phyloP scores from a whole-genome alignment of 495 filamentous ascomycete genomes.

The Aspergillus panamensis region DNA sequence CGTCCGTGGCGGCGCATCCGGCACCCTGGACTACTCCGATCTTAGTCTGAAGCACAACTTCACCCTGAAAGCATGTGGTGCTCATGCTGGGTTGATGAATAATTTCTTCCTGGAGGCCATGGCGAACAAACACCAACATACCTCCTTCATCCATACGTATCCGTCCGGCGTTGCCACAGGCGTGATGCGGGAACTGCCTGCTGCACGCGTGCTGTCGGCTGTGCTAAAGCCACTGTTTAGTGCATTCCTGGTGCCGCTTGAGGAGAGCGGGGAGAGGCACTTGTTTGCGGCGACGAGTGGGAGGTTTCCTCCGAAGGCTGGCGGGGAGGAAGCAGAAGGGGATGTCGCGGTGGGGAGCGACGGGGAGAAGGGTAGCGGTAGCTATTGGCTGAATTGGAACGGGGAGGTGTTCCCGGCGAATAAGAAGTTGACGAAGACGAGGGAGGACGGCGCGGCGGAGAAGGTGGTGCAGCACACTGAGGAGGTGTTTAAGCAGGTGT shows the following conservation, averaged over 20 bases:
- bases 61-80: constrained; percentile 34
- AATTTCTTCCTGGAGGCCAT: constrained; percentile 15
- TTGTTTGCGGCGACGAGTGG: constrained; percentile 43
- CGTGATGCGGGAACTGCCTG: constrained; percentile 23
- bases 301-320: constrained; percentile 28
- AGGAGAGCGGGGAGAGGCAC: constrained; percentile 45
- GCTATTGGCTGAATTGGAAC: constrained; percentile 21
- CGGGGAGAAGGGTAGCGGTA: constrained; percentile 16
- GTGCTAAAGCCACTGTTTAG: constrained; percentile 19
- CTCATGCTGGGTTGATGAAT: constrained; percentile 35
- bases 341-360: constrained; percentile 14
- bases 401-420: constrained; percentile 16
- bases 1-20: constrained; percentile 45
- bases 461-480: constrained; percentile 21
- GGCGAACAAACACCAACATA: constrained; percentile 36
- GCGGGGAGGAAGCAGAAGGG: not conserved
- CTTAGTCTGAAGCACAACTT: constrained; percentile 36
- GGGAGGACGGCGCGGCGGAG: constrained; percentile 14
- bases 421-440: constrained; percentile 5
- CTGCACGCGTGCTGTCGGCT: constrained; percentile 12
- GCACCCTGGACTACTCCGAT: constrained; percentile 45
- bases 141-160: constrained; percentile 57
- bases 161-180: constrained; percentile 53
- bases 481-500: constrained; percentile 19
- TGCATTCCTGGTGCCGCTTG: constrained; percentile 28